Percentiles rank a stretch among this genome's conserved stretches.
Conservation (phyloP, 179 eudicot genomes). For the Pouteria campechiana region DNA sequence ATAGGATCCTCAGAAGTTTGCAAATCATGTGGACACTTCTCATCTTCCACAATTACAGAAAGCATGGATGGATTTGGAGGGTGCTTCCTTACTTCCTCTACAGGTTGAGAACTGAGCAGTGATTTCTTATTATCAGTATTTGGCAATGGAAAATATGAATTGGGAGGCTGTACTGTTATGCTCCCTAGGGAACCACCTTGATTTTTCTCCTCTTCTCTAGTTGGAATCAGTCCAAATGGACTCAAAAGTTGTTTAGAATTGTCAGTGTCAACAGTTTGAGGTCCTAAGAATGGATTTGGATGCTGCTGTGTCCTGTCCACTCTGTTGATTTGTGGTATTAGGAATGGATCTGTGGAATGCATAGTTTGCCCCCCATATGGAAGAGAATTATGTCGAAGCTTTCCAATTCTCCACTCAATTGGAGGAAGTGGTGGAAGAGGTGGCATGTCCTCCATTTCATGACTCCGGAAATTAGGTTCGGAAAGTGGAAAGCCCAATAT, state of each 20-base stretch:
- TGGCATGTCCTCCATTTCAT: slow-evolving; percentile 53
- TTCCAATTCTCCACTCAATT: slow-evolving; percentile 85
- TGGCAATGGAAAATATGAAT: slow-evolving; percentile 3
- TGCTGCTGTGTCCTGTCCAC: slow-evolving; percentile 6
- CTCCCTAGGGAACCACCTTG: slow-evolving; percentile 5
- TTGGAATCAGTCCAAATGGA: slow-evolving; percentile 3
- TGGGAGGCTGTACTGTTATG: slow-evolving; percentile 5
- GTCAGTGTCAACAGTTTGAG: slow-evolving; percentile 5
- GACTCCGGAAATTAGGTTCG: no score
- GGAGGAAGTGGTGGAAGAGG: slow-evolving; percentile 99
- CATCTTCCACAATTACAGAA: no score
- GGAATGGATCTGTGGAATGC: slow-evolving; percentile 18
- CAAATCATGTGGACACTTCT: slow-evolving; percentile 8
- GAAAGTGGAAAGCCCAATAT: no score
- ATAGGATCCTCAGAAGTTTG: slow-evolving; percentile 24
- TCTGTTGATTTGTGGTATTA: slow-evolving; percentile 7
- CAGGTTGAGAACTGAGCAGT: slow-evolving; percentile 6
- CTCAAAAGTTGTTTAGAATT: slow-evolving; percentile 13
- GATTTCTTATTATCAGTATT: slow-evolving; percentile 6
- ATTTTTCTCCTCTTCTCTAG: slow-evolving; percentile 9
- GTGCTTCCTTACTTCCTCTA: slow-evolving; percentile 6
- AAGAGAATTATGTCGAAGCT: slow-evolving; percentile 37
- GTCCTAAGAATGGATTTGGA: slow-evolving; percentile 7
- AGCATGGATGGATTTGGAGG: slow-evolving; percentile 10
- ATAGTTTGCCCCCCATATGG: slow-evolving; percentile 19